Base-by-base conservation (phyloP, 371 early-diverging fungal species). In the Umbelopsis sp. region DNA sequence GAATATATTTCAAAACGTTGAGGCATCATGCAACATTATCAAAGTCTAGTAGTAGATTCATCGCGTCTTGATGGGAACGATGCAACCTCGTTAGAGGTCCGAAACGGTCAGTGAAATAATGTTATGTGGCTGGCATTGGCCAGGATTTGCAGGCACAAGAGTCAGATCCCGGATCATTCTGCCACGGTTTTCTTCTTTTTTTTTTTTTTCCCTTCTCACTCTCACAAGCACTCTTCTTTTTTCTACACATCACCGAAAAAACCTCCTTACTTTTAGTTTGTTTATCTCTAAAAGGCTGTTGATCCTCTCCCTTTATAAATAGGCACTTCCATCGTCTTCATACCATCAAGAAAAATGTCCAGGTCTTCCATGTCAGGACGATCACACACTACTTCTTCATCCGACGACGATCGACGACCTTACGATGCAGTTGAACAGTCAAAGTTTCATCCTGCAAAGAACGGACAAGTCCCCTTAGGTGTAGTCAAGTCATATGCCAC, bases 401-500 rank as follows among this genome's bases (percentile, higher is more conserved):
- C 57, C 11, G 57, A 57, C 0, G 57, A 57, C 35, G 57, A 57
- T 57, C 57, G 57, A 35, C 57, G 35, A 35, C 11, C 57, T 18
- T 57, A 32, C 7, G 37, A 57, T 4, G 29, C 18, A 7, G 35
- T 35, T 9, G 37, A 35, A 35, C 35, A 29, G 32, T 57, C 57
- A 4, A 57, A 35, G 35, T 57, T 57, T 16, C 57, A 57, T 57
- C 57, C 57, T 5, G 48, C 48, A 29, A 57, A 14, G 14, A 10
- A 35, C 7, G 57, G 57, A 12, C 64, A 68, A 18, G 44, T 74
- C 22, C 52, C 66, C 3, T 11, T 69, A 6, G 64, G 57, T 69
- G 20, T 29, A 5, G 69, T 74, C 6, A 71, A 71, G 69, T 65
- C 73, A n/a, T 70, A 76, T 57, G 71, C 70, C 5, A 78, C 72